Percentiles rank a stretch among this genome's conserved stretches.
Conservation (phyloP, 495 filamentous ascomycete species). For the Podospora appendiculata region DNA sequence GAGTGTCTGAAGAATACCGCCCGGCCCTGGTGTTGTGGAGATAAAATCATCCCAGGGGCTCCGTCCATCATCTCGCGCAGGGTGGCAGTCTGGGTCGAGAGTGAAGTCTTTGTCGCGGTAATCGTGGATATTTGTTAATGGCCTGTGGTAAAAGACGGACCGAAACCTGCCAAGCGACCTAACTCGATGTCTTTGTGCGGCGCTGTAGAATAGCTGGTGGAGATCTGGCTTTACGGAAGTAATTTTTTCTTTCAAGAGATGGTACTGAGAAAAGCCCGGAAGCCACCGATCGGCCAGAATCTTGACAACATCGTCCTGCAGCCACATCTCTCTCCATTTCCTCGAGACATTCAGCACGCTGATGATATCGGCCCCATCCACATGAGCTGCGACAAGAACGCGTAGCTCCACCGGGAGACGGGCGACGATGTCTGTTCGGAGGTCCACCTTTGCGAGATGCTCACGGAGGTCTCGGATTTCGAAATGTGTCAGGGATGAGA, state of each 20-base stretch:
- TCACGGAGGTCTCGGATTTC: slow-evolving; percentile 19
- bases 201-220: not conserved
- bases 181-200: not conserved
- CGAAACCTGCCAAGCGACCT: slow-evolving; percentile 8
- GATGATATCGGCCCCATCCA: slow-evolving; percentile 15
- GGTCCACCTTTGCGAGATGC: slow-evolving; percentile 10
- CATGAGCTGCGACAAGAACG: slow-evolving; percentile 13
- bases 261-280: slow-evolving; percentile 12
- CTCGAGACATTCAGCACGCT: slow-evolving; percentile 23
- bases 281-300: slow-evolving; percentile 9
- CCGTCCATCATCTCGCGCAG: not conserved
- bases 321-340: slow-evolving; percentile 21
- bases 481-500: slow-evolving; percentile 8
- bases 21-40: too few species aligned
- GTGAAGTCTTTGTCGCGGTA: not conserved
- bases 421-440: slow-evolving; percentile 19
- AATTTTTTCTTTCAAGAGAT: not conserved
- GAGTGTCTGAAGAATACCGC: too few species aligned
- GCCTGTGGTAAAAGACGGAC: not conserved
- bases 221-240: not conserved
- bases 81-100: not conserved
- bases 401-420: slow-evolving; percentile 27
- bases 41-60: not conserved
- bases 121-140: slow-evolving; percentile 1
- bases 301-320: slow-evolving; percentile 11